Base-by-base conservation (phyloP, 352 stramenopile species). In the Globisporangium polare region DNA sequence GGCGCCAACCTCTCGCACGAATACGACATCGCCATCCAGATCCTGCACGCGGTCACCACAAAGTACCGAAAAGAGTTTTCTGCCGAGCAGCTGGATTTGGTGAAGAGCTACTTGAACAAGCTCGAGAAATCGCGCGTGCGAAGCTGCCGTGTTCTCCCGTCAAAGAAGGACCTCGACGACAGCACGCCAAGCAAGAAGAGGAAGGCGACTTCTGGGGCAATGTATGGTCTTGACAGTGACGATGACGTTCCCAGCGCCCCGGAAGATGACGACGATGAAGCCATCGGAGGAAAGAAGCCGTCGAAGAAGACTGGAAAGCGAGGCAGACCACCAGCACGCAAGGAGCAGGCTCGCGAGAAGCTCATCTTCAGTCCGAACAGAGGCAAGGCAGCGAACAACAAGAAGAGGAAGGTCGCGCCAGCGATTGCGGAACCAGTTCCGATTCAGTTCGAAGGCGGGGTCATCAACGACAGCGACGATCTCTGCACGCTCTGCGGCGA, bases 401-500 rank as follows among this genome's bases (percentile, higher is more conserved):
- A 77, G 46, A 76, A 78, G 57, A 62, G 64, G 12, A 73, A 77
- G 33, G 41, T 63, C 1, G 50, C 51, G 9, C 24, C 27, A 22
- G 26, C 20, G 17, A 41, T 18, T 13, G 17, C 24, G 3, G 61
- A 58, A 13, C 62, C 56, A 18, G 37, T 33, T 2, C 50, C 66
- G 33, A 59, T 72, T 35, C 59, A 73, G 45, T 88, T 89, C 41
- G 68, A 87, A 56, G 73, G 69, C 20, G 78, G 75, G 8, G 72
- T 76, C 29, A 89, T 90, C 61, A 92, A 96, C 65, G 83, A 90
- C 53, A 95, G 89, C 58, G 87, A 94, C 60, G 92, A 97, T 62
- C 63, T 98, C 59, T 98, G 92, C 67, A 95, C 89, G 39, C 64
- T 97, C 17, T 98, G 92, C 47, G 88, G 90, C 10, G 92, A 98